Percentiles rank a stretch among this genome's conserved stretches.
phyloP scores from a whole-genome alignment of 495 filamentous ascomycete genomes.

The Penicillium bovifimosum region DNA sequence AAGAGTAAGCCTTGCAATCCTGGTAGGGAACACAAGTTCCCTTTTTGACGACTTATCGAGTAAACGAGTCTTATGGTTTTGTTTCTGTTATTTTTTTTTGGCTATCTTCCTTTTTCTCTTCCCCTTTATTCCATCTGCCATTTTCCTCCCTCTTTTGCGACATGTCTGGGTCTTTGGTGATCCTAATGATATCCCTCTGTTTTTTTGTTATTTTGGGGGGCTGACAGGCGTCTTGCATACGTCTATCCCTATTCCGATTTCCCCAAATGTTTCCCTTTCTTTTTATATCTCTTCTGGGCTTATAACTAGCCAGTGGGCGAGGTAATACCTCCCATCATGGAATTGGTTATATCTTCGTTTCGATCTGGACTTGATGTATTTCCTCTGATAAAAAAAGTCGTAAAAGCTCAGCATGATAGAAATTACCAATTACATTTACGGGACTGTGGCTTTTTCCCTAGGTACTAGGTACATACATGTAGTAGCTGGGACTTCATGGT shows the following conservation, averaged over 20 bases:
- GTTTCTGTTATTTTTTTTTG: conserved; percentile 15
- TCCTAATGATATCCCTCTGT: conserved; percentile 34
- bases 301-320: not conserved
- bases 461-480: too few relatives aligned
- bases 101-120: not conserved
- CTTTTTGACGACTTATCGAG: conserved; percentile 28
- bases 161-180: conserved; percentile 21
- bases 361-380: conserved; percentile 3
- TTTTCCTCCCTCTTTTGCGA: not conserved
- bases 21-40: not conserved
- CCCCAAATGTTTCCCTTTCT: not conserved
- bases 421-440: conserved; percentile 10
- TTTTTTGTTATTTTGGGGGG: not conserved
- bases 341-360: not conserved
- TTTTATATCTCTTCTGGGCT: not conserved
- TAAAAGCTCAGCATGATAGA: conserved; percentile 29
- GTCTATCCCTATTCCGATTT: conserved; percentile 8
- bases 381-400: conserved; percentile 5
- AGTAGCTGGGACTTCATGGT: too few relatives aligned
- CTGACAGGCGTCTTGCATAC: conserved; percentile 10
- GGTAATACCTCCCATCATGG: too few relatives aligned
- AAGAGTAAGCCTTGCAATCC: conserved; percentile 14
- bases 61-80: conserved; percentile 28
- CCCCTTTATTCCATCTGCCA: not conserved
- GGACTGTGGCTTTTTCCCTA: not conserved